These are phyloP conservation scores for Nicotiana paniculata DNA, from an alignment of 257 asterid species.

Conservation along the genomic window DNA sequence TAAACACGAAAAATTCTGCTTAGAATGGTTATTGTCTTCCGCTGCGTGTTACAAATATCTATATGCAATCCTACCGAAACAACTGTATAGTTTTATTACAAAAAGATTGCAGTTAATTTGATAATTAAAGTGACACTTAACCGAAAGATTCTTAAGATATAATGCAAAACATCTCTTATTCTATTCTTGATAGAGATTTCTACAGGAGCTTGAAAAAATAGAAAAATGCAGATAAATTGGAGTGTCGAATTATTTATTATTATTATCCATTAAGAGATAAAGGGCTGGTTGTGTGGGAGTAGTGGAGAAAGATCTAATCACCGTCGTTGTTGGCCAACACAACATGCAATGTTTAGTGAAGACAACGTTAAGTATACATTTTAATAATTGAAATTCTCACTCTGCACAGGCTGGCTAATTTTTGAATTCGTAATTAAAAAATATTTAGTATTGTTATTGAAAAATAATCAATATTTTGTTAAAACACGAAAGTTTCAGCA, in stretches of 20 bases:
- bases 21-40: too few relatives aligned
- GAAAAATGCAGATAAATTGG: background rate
- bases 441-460: rapidly evolving
- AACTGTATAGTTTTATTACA: too few relatives aligned
- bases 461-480: too few relatives aligned
- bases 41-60: too few relatives aligned
- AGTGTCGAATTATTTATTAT: too few relatives aligned
- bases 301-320: background rate
- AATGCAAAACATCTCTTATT: background rate
- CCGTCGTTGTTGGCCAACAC: background rate
- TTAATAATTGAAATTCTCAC: background rate
- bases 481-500: too few relatives aligned
- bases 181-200: background rate
- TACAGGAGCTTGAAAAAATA: background rate
- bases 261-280: background rate
- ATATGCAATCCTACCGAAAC: too few relatives aligned
- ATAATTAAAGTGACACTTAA: background rate
- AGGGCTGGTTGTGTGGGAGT: background rate
- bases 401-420: too few relatives aligned
- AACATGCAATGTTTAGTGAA: background rate
- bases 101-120: too few relatives aligned
- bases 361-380: background rate
- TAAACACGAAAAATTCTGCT: too few relatives aligned
- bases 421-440: too few relatives aligned
- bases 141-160: background rate